Percentiles rank a stretch among this genome's conserved stretches.
phyloP scores from a whole-genome alignment of 306 rosid genomes.

The Sechiopsis laciniata region DNA sequence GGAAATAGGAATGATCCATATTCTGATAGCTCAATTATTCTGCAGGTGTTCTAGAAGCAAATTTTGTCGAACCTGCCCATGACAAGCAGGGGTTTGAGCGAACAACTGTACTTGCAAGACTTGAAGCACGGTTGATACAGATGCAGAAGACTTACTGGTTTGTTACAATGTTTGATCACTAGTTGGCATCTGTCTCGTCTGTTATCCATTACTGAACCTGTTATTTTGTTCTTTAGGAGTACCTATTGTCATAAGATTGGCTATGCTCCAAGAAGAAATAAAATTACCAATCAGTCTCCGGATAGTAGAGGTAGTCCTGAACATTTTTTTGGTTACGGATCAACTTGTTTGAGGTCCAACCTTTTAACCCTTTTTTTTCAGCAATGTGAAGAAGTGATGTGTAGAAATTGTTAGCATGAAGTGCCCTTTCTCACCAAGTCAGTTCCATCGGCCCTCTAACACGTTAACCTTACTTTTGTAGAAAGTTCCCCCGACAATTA shows the following conservation, averaged over 20 bases:
- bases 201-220: conserved; percentile 16
- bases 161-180: conserved; percentile 24
- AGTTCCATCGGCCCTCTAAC: conserved; percentile 5
- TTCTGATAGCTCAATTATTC: not conserved
- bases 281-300: conserved; percentile 18
- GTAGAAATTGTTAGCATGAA: conserved; percentile 3
- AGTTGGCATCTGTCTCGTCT: not conserved
- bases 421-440: not conserved
- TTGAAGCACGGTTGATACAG: conserved; percentile 59
- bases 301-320: conserved; percentile 45
- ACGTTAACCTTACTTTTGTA: conserved; percentile 29
- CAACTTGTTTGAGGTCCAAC: not conserved
- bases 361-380: not conserved
- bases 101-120: conserved; percentile 73
- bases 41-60: conserved; percentile 93
- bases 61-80: conserved; percentile 98
- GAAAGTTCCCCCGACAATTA: conserved; percentile 52
- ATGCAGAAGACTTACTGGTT: conserved; percentile 93
- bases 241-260: conserved; percentile 68
- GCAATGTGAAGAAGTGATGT: not conserved
- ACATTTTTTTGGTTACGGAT: not conserved
- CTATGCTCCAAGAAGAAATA: conserved; percentile 51
- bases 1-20: not conserved
- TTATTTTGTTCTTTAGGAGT: conserved; percentile 41
- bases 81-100: conserved; percentile 99